Conservation (phyloP, 2,329 filamentous ascomycete genomes). For the Aureobasidium sp. region DNA sequence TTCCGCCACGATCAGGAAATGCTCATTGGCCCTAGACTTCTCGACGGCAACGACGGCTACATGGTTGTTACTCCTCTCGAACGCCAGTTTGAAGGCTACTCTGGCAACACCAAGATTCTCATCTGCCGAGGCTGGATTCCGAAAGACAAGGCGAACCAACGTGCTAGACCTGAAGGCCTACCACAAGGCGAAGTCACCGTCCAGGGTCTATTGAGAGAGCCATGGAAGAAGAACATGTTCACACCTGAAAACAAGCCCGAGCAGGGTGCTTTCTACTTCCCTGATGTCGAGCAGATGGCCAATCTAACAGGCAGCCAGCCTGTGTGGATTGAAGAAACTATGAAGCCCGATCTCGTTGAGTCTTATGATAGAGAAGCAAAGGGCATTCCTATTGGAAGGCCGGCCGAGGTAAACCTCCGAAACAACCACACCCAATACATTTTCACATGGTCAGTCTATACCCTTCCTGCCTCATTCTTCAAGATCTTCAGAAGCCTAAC, state of each 20-base stretch:
- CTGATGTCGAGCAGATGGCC: constrained; percentile 90
- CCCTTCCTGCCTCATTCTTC: not conserved
- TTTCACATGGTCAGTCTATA: constrained; percentile 76
- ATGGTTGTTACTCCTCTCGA: constrained; percentile 89
- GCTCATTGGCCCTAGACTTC: constrained; percentile 84
- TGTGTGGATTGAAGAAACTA: constrained; percentile 93
- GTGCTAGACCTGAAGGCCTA: constrained; percentile 55
- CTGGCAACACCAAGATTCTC: constrained; percentile 59
- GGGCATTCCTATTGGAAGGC: constrained; percentile 82
- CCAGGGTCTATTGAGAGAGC: constrained; percentile 77
- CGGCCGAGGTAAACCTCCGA: constrained; percentile 82
- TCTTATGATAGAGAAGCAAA: constrained; percentile 68
- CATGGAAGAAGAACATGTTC: constrained; percentile 97
- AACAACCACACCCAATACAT: constrained; percentile 99
- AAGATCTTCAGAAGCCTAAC: not conserved
- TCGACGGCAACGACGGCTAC: constrained; percentile 84
- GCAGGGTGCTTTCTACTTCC: constrained; percentile 85
- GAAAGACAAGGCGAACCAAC: constrained; percentile 63
- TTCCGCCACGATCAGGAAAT: constrained; percentile 90
- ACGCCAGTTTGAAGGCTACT: constrained; percentile 38
- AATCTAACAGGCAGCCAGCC: constrained; percentile 71
- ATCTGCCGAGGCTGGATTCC: constrained; percentile 90
- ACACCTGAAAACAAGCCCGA: constrained; percentile 85
- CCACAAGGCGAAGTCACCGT: constrained; percentile 66
- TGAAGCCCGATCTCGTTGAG: constrained; percentile 74